phyloP scores from a whole-genome alignment of 1,284 basidiomycete species.

The Papiliotrema nemorosa region DNA sequence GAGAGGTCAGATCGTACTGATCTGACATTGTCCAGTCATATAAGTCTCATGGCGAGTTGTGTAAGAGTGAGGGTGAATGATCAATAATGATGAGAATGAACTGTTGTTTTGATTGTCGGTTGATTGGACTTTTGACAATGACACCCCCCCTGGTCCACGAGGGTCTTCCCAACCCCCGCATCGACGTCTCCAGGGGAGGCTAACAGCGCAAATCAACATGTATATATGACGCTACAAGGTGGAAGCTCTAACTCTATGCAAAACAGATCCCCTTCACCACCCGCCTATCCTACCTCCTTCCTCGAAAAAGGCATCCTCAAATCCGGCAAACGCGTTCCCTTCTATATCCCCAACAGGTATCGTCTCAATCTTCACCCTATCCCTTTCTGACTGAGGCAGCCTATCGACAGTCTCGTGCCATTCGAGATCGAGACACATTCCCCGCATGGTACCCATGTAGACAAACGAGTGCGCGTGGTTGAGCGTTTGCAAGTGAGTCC shows the following conservation, averaged over 20 bases:
- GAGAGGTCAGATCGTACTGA: conserved; percentile 5
- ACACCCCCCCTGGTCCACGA: too few relatives aligned
- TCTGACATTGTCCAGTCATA: neutral
- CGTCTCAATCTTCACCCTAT: conserved; percentile 20
- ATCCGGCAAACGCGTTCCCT: conserved; percentile 36
- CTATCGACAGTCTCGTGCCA: conserved; percentile 23
- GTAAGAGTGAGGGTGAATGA: too few relatives aligned
- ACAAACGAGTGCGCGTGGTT: conserved; percentile 44
- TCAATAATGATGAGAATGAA: neutral
- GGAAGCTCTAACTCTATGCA: too few relatives aligned
- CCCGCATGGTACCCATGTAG: conserved; percentile 41
- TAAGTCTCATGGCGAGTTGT: neutral
- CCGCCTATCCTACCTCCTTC: conserved; percentile 44
- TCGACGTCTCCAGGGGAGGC: too few relatives aligned
- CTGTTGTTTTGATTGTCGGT: neutral
- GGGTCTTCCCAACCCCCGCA: too few relatives aligned
- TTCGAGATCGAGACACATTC: conserved; percentile 48
- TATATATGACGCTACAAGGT: too few relatives aligned
- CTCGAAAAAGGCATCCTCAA: conserved; percentile 41
- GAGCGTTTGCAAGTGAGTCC: conserved; percentile 23
- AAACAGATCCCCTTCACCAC: too few relatives aligned
- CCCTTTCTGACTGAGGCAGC: conserved; percentile 17
- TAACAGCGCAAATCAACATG: too few relatives aligned
- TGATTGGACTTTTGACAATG: too few relatives aligned
- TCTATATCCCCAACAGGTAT: conserved; percentile 27